A percentile compares a stretch with the other conserved stretches of the same genome.
phyloP scores from a whole-genome alignment of 2,329 filamentous ascomycete genomes.

The Didymella pomorum region DNA sequence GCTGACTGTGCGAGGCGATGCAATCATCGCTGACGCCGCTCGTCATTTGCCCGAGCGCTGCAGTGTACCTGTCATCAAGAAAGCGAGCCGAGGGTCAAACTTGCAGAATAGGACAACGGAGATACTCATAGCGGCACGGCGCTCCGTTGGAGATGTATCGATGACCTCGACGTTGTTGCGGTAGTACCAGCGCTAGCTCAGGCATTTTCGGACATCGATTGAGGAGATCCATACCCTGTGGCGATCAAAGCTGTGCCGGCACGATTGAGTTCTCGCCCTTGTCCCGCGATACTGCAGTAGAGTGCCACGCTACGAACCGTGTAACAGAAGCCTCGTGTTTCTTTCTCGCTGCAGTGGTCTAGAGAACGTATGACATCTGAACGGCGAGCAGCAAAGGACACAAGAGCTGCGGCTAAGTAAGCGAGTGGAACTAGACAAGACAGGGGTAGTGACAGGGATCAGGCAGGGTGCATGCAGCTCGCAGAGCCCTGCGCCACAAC shows the following conservation, averaged over 20 bases:
- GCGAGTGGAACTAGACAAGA: slow-evolving; percentile 2
- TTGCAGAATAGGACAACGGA: not conserved
- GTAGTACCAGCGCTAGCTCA: slow-evolving; percentile 16
- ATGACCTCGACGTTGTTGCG: slow-evolving; percentile 9
- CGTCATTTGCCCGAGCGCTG: slow-evolving; percentile 3
- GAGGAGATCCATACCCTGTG: slow-evolving; percentile 24
- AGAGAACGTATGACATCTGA: not conserved
- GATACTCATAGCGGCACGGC: slow-evolving; percentile 4
- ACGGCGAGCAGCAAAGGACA: slow-evolving; percentile 5
- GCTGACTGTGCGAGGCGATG: slow-evolving; percentile 5
- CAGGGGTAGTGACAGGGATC: slow-evolving; percentile 3
- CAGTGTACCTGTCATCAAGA: slow-evolving; percentile 11
- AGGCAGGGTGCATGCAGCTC: not conserved
- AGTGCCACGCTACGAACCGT: slow-evolving; percentile 10
- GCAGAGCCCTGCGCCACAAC: slow-evolving; percentile 3
- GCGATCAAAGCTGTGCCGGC: slow-evolving; percentile 6
- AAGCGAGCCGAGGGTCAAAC: not conserved
- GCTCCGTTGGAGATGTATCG: not conserved
- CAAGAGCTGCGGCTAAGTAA: slow-evolving; percentile 1
- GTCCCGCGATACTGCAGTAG: slow-evolving; percentile 1
- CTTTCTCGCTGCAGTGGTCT: not conserved
- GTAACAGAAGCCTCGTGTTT: slow-evolving; percentile 9
- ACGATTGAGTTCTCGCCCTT: slow-evolving; percentile 1
- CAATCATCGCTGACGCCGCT: not conserved
- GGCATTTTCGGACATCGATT: slow-evolving; percentile 20